phyloP scores from a whole-genome alignment of 116 monocot species.

The Phalaenopsis hybrid region DNA sequence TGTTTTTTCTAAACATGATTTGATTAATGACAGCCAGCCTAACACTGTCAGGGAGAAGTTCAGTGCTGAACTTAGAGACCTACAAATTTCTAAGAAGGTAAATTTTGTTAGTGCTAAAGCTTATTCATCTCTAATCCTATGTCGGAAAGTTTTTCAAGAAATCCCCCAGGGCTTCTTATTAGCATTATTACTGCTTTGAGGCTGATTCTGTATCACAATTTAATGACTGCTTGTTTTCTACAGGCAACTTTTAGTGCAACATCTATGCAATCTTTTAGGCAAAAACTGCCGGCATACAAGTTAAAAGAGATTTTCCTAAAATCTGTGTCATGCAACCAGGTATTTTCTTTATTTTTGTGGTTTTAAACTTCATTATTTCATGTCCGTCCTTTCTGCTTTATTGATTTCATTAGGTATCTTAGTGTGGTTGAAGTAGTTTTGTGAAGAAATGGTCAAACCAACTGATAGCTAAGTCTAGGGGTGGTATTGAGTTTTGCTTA shows the following conservation, averaged over 20 bases:
- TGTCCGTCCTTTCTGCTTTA: background rate
- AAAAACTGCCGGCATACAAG: conserved; percentile 88
- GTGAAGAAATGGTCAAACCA: background rate
- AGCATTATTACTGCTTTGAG: background rate
- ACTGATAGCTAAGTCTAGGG: too few relatives aligned
- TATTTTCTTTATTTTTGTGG: conserved; percentile 11
- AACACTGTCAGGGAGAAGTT: conserved; percentile 40
- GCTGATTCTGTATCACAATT: background rate
- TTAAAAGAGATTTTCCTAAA: conserved; percentile 71
- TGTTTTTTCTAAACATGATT: conserved; percentile 11
- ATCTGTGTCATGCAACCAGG: conserved; percentile 74
- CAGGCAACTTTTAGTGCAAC: conserved; percentile 52
- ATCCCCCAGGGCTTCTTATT: background rate
- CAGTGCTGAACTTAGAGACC: conserved; percentile 60
- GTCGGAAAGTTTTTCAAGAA: background rate
- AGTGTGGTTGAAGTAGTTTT: background rate
- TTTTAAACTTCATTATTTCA: background rate
- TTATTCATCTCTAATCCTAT: background rate
- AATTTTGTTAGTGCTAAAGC: background rate
- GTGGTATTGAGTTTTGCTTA: too few relatives aligned
- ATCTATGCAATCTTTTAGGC: conserved; percentile 86
- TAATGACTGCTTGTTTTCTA: conserved; percentile 5
- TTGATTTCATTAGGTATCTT: background rate
- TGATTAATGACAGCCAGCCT: conserved; percentile 7
- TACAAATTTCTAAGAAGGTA: conserved; percentile 73